Conservation (phyloP, 139 green algal species). For the Coelastrella sp. region DNA sequence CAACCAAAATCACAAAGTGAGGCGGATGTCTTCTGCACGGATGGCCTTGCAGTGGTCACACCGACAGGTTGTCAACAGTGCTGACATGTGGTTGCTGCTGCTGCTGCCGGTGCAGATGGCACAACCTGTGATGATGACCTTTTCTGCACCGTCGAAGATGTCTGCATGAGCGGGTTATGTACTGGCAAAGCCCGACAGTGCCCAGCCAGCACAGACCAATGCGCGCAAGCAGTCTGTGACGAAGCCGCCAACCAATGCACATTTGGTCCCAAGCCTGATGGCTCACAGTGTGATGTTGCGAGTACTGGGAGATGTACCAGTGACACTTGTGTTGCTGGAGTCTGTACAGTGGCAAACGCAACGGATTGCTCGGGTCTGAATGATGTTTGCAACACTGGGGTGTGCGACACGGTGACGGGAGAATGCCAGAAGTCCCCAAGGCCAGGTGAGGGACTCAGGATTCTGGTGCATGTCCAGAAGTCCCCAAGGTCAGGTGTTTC, state of each 20-base stretch:
- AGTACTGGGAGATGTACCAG: not conserved
- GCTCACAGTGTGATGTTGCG: not conserved
- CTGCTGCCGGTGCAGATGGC: not conserved
- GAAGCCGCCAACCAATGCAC: not conserved
- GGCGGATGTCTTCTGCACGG: not conserved
- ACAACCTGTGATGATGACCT: not conserved
- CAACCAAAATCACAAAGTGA: no score
- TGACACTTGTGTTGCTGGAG: not conserved
- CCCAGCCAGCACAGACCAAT: not conserved
- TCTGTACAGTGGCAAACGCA: not conserved
- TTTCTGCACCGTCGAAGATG: not conserved
- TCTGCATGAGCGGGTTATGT: not conserved
- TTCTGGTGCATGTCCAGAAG: not conserved
- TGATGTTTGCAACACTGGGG: not conserved
- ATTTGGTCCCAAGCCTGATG: not conserved
- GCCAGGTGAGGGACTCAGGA: not conserved
- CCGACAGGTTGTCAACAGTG: not conserved
- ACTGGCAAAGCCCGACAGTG: not conserved
- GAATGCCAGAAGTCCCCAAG: not conserved
- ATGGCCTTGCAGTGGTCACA: not conserved
- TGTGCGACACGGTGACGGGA: not conserved
- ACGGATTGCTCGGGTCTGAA: not conserved
- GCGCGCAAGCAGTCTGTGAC: not conserved
- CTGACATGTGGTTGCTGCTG: not conserved
- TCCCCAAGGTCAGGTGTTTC: not conserved